Evolutionary conservation across 208 protist genomes (phyloP).

Genomic region (Crithidia expoeki): DNA sequence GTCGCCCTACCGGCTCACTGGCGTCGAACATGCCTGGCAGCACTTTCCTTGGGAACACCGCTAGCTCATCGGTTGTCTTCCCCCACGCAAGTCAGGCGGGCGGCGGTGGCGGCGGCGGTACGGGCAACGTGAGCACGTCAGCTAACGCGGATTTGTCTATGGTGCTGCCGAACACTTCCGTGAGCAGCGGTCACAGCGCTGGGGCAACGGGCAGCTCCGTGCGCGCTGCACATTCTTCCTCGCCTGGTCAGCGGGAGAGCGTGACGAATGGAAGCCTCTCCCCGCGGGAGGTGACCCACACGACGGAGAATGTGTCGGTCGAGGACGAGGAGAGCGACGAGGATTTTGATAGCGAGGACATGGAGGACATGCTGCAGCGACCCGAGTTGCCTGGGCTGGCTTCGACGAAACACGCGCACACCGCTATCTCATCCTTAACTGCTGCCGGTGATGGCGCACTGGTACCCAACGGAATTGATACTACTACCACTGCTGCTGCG

Average conservation of each 20-base stretch:
- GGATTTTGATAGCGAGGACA: conserved; percentile 56
- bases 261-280: conserved; percentile 25
- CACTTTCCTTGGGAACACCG: not conserved
- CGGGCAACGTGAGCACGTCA: not conserved
- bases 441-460: not conserved
- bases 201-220: not conserved
- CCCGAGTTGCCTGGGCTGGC: conserved; percentile 9
- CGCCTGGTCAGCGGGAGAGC: conserved; percentile 3
- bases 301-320: conserved; percentile 21
- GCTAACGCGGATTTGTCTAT: not conserved
- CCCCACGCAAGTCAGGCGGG: not conserved
- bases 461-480: no score
- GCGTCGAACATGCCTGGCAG: not conserved
- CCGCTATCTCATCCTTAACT: not conserved
- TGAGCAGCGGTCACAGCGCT: conserved; percentile 1
- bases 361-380: conserved; percentile 50
- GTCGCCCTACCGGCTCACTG: not conserved
- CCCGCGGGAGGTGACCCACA: conserved; percentile 30
- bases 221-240: conserved; percentile 1
- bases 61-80: not conserved
- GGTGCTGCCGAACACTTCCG: not conserved
- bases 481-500: not conserved
- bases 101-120: not conserved
- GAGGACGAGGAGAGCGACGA: conserved; percentile 50
- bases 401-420: not conserved